These are phyloP conservation scores for Eucalyptus pumila DNA, from an alignment of 345 rosid genomes.

Conservation along the genomic window DNA sequence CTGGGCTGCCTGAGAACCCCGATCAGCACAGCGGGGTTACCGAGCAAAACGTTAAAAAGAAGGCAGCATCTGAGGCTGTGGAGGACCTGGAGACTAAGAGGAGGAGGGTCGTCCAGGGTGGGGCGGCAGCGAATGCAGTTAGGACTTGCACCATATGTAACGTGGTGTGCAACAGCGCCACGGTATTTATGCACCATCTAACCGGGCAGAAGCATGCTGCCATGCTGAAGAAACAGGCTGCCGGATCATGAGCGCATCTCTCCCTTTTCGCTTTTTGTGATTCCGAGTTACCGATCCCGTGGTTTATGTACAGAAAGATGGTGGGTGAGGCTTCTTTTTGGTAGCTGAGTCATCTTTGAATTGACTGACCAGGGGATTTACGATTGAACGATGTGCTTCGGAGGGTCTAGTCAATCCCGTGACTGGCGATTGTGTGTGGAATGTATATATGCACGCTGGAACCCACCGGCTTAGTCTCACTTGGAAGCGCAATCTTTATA, in stretches of 20 bases:
- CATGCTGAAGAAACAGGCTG: conserved; percentile 6
- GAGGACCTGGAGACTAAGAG: conserved; percentile 30
- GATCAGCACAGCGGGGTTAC: background rate
- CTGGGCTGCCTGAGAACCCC: conserved; percentile 17
- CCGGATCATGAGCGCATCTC: background rate
- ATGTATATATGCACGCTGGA: background rate
- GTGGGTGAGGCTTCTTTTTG: background rate
- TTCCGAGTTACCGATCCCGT: background rate
- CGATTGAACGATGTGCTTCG: background rate
- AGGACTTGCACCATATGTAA: conserved; percentile 31
- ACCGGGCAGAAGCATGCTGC: conserved; percentile 29
- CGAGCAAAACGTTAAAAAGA: background rate
- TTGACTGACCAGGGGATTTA: background rate
- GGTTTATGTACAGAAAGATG: background rate
- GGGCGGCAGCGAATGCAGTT: conserved; percentile 27
- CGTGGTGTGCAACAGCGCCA: conserved; percentile 39
- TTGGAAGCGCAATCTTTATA: background rate
- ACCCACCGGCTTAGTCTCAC: background rate
- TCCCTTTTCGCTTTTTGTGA: background rate
- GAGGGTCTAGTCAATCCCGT: background rate
- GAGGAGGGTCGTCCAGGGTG: conserved; percentile 17
- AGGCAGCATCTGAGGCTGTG: background rate
- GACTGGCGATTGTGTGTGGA: background rate
- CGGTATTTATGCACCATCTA: conserved; percentile 20
- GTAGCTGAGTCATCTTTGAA: background rate